Percentiles rank a stretch among this genome's conserved stretches.
Evolutionary conservation across 306 rosid species (phyloP).

Genomic region (Styphnolobium japonicum): DNA sequence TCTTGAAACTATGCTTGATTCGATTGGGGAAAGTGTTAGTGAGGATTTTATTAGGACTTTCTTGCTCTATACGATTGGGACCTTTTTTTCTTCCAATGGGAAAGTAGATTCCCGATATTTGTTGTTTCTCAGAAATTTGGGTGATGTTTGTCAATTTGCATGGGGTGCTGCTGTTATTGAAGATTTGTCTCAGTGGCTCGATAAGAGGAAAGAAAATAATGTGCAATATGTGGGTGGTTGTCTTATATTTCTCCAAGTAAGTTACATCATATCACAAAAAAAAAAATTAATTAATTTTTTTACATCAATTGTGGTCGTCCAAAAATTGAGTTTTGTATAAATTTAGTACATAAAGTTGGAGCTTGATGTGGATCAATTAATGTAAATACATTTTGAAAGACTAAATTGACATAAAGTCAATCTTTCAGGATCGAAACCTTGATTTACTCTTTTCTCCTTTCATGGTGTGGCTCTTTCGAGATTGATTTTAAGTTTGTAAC

Average conservation of each 20-base stretch:
- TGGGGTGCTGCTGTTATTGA: constrained; percentile 49
- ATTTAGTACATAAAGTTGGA: not conserved
- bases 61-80: constrained; percentile 40
- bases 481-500: not conserved
- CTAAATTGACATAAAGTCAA: not conserved
- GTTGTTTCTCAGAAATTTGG: constrained; percentile 31
- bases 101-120: constrained; percentile 47
- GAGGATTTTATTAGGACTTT: constrained; percentile 47
- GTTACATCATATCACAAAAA: constrained; percentile 18
- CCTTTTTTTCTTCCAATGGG: constrained; percentile 36
- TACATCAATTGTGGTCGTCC: not conserved
- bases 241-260: constrained; percentile 52
- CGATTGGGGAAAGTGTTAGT: constrained; percentile 26
- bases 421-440: not conserved
- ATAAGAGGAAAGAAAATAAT: constrained; percentile 42
- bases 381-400: not conserved
- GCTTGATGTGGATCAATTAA: not conserved
- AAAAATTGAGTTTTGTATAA: not conserved
- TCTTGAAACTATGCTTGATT: constrained; percentile 39
- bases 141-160: constrained; percentile 26
- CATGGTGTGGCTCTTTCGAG: not conserved
- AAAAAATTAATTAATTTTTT: too few species aligned
- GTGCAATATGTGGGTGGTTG: constrained; percentile 52
- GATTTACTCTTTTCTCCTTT: not conserved
- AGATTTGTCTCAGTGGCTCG: constrained; percentile 45